A percentile compares a stretch with the other conserved stretches of the same genome.
phyloP scores from a whole-genome alignment of 2,329 filamentous ascomycete species.

The Rugonectria rugulosa region DNA sequence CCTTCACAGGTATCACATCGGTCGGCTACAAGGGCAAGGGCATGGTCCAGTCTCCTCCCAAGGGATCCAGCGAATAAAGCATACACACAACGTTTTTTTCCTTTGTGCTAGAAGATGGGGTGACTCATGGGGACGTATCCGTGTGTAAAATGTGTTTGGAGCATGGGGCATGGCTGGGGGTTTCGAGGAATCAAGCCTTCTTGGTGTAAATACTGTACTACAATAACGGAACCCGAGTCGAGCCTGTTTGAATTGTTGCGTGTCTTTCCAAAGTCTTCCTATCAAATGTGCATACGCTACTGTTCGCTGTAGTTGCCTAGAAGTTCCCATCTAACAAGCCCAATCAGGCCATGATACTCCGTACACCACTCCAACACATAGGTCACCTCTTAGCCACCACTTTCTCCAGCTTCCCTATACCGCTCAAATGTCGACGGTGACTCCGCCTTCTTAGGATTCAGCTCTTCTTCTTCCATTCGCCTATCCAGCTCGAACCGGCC shows the following conservation, averaged over 20 bases:
- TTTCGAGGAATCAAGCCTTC: slow-evolving; percentile 40
- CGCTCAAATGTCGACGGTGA: slow-evolving; percentile 47
- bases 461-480: slow-evolving; percentile 70
- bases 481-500: slow-evolving; percentile 74
- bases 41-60: slow-evolving; percentile 75
- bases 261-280: slow-evolving; percentile 21
- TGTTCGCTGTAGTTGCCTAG: slow-evolving; percentile 24
- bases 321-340: slow-evolving; percentile 19
- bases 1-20: slow-evolving; percentile 83
- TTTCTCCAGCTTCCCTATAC: slow-evolving; percentile 56
- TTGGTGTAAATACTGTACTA: slow-evolving; percentile 55
- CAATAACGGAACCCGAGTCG: slow-evolving; percentile 48
- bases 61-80: slow-evolving; percentile 56
- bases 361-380: slow-evolving; percentile 5
- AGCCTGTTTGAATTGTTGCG: slow-evolving; percentile 40
- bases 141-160: slow-evolving; percentile 46
- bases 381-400: slow-evolving; percentile 49
- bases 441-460: slow-evolving; percentile 31
- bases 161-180: slow-evolving; percentile 39
- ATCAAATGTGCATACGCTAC: slow-evolving; percentile 20
- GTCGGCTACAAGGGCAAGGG: slow-evolving; percentile 81
- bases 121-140: slow-evolving; percentile 42
- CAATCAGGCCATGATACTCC: slow-evolving; percentile 21
- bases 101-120: slow-evolving; percentile 46
- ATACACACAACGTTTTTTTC: slow-evolving; percentile 38